These are phyloP conservation scores for Camellia japonica DNA, from an alignment of 148 eudicot genomes.

Conservation along the genomic window DNA sequence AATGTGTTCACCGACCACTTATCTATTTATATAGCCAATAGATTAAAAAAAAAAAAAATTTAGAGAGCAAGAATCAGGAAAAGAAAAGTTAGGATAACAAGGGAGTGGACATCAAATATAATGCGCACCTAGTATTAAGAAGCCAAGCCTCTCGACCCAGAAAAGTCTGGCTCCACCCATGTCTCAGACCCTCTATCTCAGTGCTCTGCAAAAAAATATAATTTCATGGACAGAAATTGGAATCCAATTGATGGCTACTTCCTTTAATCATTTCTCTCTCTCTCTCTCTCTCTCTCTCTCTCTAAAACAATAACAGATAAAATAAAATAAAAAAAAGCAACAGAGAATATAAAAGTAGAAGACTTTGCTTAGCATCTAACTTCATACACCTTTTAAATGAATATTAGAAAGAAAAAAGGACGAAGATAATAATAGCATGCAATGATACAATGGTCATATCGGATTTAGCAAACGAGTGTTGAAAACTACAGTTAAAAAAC, in stretches of 20 bases:
- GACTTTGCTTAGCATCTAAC: conserved; percentile 27
- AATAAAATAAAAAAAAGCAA: background rate
- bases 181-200: conserved; percentile 13
- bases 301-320: conserved; percentile 8
- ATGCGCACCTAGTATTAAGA: conserved; percentile 22
- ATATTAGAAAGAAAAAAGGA: background rate
- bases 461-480: conserved; percentile 43
- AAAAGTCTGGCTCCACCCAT: conserved; percentile 26
- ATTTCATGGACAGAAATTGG: conserved; percentile 19
- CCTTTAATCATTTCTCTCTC: conserved; percentile 32
- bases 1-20: no score
- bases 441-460: conserved; percentile 15
- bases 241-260: conserved; percentile 32
- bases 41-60: no score
- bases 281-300: background rate
- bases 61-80: conserved; percentile 3
- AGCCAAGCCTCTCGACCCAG: background rate
- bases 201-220: conserved; percentile 23
- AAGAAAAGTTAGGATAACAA: background rate
- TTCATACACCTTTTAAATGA: conserved; percentile 10
- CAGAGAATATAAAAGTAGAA: conserved; percentile 2
- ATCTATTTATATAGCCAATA: no score
- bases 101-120: conserved; percentile 3
- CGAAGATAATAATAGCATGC: background rate
- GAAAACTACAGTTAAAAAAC: conserved; percentile 28